These are phyloP conservation scores for Rubroboletus satanas DNA, from an alignment of 768 basidiomycete genomes.

Conservation along the genomic window DNA sequence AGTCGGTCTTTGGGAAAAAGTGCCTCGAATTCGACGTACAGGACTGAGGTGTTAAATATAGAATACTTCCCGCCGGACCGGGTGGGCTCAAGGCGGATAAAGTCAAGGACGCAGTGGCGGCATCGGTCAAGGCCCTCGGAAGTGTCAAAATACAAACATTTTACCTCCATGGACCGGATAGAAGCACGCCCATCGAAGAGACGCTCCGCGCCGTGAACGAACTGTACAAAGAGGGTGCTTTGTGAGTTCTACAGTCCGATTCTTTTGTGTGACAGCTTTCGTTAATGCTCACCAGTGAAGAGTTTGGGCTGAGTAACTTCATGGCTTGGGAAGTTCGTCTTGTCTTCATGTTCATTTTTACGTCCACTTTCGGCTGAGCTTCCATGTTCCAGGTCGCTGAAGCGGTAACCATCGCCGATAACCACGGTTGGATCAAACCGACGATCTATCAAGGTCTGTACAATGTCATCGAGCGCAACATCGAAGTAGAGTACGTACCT, in stretches of 20 bases:
- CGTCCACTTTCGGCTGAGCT: not conserved
- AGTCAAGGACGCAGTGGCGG: not conserved
- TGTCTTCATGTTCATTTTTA: not conserved
- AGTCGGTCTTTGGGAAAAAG: conserved; percentile 6
- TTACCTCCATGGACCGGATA: conserved; percentile 35
- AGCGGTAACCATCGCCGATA: conserved; percentile 38
- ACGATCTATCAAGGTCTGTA: conserved; percentile 49
- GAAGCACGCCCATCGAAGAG: conserved; percentile 42
- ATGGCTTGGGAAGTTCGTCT: conserved; percentile 31
- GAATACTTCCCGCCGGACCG: conserved; percentile 33
- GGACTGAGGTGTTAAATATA: not conserved
- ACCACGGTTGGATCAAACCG: conserved; percentile 46
- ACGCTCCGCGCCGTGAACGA: conserved; percentile 46
- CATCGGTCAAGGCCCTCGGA: not conserved
- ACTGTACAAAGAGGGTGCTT: conserved; percentile 48
- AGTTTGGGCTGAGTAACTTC: conserved; percentile 15
- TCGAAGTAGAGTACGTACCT: conserved; percentile 10
- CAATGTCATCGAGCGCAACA: conserved; percentile 40
- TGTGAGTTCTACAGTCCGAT: conserved; percentile 30
- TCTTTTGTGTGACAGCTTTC: not conserved
- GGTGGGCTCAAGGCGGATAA: not conserved
- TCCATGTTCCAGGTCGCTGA: conserved; percentile 38
- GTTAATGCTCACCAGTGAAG: conserved; percentile 1
- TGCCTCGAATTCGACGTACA: not conserved
- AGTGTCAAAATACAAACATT: conserved; percentile 2